Conservation (phyloP, 192 early-diverging fungal species). For the Phlyctochytrium bullatum region DNA sequence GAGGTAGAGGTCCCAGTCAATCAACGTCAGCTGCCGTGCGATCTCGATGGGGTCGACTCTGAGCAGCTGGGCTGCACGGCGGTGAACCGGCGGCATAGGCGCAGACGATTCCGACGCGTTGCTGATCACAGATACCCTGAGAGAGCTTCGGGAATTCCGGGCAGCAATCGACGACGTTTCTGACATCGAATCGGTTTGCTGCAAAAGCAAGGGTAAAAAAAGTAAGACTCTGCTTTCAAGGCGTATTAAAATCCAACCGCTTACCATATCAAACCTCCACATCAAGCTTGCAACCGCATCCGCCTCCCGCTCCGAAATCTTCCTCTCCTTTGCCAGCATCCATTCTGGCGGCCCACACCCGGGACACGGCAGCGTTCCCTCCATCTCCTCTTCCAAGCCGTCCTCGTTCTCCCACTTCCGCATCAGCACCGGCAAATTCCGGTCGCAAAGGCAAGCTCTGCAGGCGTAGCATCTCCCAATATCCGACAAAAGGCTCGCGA, state of each 20-base stretch:
- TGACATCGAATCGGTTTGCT: too few species aligned
- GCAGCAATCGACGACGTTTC: too few species aligned
- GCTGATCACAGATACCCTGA: too few species aligned
- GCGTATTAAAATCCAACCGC: too few species aligned
- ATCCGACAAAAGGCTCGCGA: too few species aligned
- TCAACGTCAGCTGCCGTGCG: slow-evolving; percentile 11
- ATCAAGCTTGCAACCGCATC: not conserved
- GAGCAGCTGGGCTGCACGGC: not conserved
- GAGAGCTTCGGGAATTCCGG: too few species aligned
- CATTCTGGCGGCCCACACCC: not conserved
- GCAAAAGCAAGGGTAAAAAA: too few species aligned
- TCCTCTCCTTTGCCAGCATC: not conserved
- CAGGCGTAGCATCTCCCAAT: not conserved
- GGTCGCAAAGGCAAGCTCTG: not conserved
- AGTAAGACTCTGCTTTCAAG: too few species aligned
- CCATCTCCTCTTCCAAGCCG: not conserved
- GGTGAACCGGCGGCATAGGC: not conserved
- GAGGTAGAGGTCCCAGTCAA: slow-evolving; percentile 16
- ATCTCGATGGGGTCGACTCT: not conserved
- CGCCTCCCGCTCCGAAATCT: not conserved
- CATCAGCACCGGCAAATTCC: not conserved
- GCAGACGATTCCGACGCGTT: too few species aligned
- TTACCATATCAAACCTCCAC: not conserved
- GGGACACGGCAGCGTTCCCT: not conserved
- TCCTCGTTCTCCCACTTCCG: not conserved